phyloP scores from a whole-genome alignment of 1,284 basidiomycete species.

The Retiboletus fuscus region DNA sequence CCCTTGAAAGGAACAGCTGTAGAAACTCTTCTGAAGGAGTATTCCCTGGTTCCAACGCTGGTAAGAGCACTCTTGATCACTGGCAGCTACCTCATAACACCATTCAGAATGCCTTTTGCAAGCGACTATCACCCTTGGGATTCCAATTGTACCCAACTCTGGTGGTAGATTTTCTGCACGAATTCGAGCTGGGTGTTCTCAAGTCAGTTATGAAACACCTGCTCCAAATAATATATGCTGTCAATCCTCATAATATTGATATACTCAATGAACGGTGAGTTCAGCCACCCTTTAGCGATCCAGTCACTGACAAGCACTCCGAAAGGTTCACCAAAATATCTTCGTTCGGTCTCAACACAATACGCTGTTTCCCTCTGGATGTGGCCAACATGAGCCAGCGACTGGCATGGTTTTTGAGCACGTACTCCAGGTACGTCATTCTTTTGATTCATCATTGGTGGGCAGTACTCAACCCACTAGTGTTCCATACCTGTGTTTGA shows the following conservation, averaged over 20 bases:
- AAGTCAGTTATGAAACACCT: constrained; percentile 11
- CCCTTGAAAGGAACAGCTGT: too few relatives aligned
- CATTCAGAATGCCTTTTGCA: constrained; percentile 9
- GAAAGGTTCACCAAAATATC: constrained; percentile 16
- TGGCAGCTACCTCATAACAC: not conserved
- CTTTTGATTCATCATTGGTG: not conserved
- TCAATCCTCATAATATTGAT: constrained; percentile 9
- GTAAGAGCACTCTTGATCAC: not conserved
- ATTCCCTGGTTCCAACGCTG: too few relatives aligned
- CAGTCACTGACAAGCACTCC: not conserved
- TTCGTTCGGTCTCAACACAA: constrained; percentile 5
- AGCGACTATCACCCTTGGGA: constrained; percentile 12
- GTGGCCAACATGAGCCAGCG: too few relatives aligned
- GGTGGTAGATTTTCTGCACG: too few relatives aligned
- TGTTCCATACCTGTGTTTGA: constrained; percentile 16
- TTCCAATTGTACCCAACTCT: not conserved
- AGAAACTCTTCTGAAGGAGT: constrained; percentile 6
- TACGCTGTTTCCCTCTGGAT: constrained; percentile 18
- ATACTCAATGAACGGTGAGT: constrained; percentile 14
- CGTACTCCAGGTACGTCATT: constrained; percentile 7
- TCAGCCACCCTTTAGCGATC: not conserved
- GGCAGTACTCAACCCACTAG: not conserved
- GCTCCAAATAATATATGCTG: too few relatives aligned
- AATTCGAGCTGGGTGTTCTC: not conserved
- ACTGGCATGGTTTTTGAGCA: too few relatives aligned